Evolutionary conservation across 208 protist genomes (phyloP).

Genomic region (Herpetomonas muscarum): DNA sequence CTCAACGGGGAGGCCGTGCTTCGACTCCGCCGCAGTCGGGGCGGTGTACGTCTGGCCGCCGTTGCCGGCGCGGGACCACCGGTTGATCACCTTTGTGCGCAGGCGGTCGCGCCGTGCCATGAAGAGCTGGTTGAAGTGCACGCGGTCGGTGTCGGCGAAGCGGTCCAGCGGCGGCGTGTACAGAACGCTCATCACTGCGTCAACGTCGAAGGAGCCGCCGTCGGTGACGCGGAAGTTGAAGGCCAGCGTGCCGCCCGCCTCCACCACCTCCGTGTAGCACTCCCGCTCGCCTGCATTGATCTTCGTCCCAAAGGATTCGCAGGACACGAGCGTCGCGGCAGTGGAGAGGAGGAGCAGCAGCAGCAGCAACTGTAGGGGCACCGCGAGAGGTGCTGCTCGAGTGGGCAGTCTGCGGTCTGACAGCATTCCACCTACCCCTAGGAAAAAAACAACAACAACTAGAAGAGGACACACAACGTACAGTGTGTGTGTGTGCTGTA

Average conservation of each 20-base stretch:
- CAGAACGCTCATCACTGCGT: slow-evolving; percentile 39
- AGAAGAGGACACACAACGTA: too few relatives aligned
- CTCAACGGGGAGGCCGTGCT: slow-evolving; percentile 60
- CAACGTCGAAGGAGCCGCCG: slow-evolving; percentile 68
- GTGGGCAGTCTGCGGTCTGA: too few relatives aligned
- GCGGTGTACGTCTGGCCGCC: slow-evolving; percentile 68
- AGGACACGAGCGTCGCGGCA: not conserved
- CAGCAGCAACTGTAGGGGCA: slow-evolving; percentile 8
- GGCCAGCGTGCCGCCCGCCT: slow-evolving; percentile 49
- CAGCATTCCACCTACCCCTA: too few relatives aligned
- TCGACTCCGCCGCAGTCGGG: slow-evolving; percentile 32
- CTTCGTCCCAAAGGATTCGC: slow-evolving; percentile 33
- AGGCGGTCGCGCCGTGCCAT: slow-evolving; percentile 27
- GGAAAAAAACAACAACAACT: too few relatives aligned
- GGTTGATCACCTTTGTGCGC: slow-evolving; percentile 32
- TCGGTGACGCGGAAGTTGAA: slow-evolving; percentile 71
- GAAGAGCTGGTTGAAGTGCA: slow-evolving; percentile 46
- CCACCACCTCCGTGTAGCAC: slow-evolving; percentile 65
- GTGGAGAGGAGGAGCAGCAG: slow-evolving; percentile 3
- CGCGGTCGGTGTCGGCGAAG: slow-evolving; percentile 20
- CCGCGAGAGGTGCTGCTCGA: too few relatives aligned
- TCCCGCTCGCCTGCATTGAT: slow-evolving; percentile 45
- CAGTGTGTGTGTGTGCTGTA: too few relatives aligned
- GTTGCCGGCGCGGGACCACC: slow-evolving; percentile 46
- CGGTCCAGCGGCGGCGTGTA: slow-evolving; percentile 29